Evolutionary conservation across 768 basidiomycete genomes (phyloP).

Genomic region (Tricholoma sp.): DNA sequence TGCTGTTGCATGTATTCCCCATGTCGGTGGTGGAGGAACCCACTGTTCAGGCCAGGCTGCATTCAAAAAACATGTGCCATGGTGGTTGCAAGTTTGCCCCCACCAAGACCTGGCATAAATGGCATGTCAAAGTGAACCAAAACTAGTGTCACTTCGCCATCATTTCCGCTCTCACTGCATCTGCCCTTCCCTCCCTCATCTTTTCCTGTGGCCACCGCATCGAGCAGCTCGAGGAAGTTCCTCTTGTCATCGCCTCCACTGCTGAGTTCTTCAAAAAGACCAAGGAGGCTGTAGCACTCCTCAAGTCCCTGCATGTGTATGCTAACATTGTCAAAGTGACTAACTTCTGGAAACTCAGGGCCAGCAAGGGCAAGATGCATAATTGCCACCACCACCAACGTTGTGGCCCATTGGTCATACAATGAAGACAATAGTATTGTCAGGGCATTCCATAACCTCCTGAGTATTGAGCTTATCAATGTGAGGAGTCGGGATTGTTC

Average conservation of each 20-base stretch:
- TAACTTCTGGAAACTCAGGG: slow-evolving; percentile 93
- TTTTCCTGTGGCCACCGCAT: slow-evolving; percentile 99
- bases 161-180: slow-evolving; percentile 96
- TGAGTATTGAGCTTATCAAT: slow-evolving; percentile 95
- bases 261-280: slow-evolving; percentile 93
- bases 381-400: slow-evolving; percentile 96
- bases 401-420: slow-evolving; percentile 95
- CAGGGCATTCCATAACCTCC: slow-evolving; percentile 97
- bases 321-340: slow-evolving; percentile 93
- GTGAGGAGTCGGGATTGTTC: slow-evolving; percentile 50
- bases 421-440: slow-evolving; percentile 96
- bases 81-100: slow-evolving; percentile 99
- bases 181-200: slow-evolving; percentile 95
- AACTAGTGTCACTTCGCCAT: slow-evolving; percentile 98
- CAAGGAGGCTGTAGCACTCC: slow-evolving; percentile 91
- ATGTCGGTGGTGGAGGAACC: slow-evolving; percentile 98
- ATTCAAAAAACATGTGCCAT: slow-evolving; percentile 99
- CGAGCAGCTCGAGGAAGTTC: slow-evolving; percentile 94
- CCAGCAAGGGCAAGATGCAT: slow-evolving; percentile 96
- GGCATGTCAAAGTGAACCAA: slow-evolving; percentile 99
- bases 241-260: slow-evolving; percentile 77
- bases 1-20: slow-evolving; percentile 99
- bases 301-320: slow-evolving; percentile 88
- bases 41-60: slow-evolving; percentile 99
- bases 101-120: slow-evolving; percentile 98